phyloP scores from a whole-genome alignment of 495 filamentous ascomycete genomes.

The Penicillium lagena region DNA sequence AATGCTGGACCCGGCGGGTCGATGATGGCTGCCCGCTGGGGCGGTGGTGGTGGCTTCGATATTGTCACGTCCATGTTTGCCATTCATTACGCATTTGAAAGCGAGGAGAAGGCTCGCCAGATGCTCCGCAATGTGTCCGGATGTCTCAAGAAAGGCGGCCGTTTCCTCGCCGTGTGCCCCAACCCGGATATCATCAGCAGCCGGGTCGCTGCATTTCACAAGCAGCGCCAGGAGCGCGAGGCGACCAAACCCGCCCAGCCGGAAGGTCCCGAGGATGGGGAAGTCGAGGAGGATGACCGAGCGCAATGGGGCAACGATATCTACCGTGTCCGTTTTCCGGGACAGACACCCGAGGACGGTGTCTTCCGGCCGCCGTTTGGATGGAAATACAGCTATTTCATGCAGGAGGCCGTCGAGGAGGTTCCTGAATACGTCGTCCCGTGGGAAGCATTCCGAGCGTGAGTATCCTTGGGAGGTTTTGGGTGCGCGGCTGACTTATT shows the following conservation, averaged over 20 bases:
- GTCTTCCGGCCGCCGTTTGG: slow-evolving; percentile 91
- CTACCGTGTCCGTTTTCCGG: slow-evolving; percentile 83
- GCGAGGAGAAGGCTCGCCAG: slow-evolving; percentile 73
- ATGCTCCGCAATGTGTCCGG: slow-evolving; percentile 94
- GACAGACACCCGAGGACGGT: slow-evolving; percentile 63
- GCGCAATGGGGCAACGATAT: slow-evolving; percentile 89
- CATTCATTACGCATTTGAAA: slow-evolving; percentile 98
- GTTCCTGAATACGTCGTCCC: slow-evolving; percentile 97
- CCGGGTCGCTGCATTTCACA: slow-evolving; percentile 58
- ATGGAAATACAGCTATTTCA: slow-evolving; percentile 95
- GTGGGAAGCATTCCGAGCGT: slow-evolving; percentile 92
- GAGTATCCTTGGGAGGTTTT: slow-evolving; percentile 10
- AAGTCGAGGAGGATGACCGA: slow-evolving; percentile 41
- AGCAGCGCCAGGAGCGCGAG: slow-evolving; percentile 44
- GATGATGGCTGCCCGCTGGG: slow-evolving; percentile 51
- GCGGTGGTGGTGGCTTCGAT: slow-evolving; percentile 75
- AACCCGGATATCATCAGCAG: slow-evolving; percentile 81
- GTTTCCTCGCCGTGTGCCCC: slow-evolving; percentile 88
- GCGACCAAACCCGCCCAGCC: slow-evolving; percentile 22
- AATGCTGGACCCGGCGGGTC: slow-evolving; percentile 54
- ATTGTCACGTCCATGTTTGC: slow-evolving; percentile 98
- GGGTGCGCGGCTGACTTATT: slow-evolving; percentile 11
- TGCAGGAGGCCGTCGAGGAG: slow-evolving; percentile 92
- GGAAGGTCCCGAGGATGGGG: slow-evolving; percentile 39
- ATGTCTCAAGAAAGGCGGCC: slow-evolving; percentile 83